Evolutionary conservation across 1,139 yeast genomes (phyloP), one percentile per base, ranked within the genome.

Genomic region (Yamadazyma mexicana): DNA sequence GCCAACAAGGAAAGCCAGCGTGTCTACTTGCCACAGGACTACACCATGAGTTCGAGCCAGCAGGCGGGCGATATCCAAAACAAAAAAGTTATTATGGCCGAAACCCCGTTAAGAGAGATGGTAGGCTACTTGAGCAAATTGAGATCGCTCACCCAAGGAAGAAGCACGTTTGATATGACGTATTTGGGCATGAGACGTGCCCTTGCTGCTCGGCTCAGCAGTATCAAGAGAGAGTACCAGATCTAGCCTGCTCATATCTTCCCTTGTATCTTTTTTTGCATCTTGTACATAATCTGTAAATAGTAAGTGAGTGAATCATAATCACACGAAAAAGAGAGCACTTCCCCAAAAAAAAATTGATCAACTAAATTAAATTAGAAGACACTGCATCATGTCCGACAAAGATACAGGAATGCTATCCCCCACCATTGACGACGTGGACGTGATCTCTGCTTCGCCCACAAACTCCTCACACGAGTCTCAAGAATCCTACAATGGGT

Each of bases 91-190:
- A 77, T 91, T 29, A 66, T 69, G 12, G 96, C 96, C 0, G 78
- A 76, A 42, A 91, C 91, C 0, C 98, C 98, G 8, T 68, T 92
- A 51, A 75, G 83, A 46, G 95, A 85, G 48, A 89, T 92, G 96
- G 77, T 91, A 40, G 96, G 97, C 1, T 92, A 92, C 56, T 73
- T 88, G 40, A 80, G 83, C 5, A 80, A 78, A 42, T 65, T 92
- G 35, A 67, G 98, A 54, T 83, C 95, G 30, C 68, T 89, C 52
- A 91, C 98, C 0, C 91, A 88, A 55, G 98, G 98, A 1, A 72
- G 96, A 38, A 96, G 94, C 2, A 77, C 82, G 1, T 88, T 87
- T 56, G 81, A 81, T 46, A 87, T 89, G 95, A 75, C 77, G 16
- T 86, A 83, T 49, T 62, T 72, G 37, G 87, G 89, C 2, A 89